phyloP scores from a whole-genome alignment of 805 yeast species.

The Saccharomycopsis sp. region DNA sequence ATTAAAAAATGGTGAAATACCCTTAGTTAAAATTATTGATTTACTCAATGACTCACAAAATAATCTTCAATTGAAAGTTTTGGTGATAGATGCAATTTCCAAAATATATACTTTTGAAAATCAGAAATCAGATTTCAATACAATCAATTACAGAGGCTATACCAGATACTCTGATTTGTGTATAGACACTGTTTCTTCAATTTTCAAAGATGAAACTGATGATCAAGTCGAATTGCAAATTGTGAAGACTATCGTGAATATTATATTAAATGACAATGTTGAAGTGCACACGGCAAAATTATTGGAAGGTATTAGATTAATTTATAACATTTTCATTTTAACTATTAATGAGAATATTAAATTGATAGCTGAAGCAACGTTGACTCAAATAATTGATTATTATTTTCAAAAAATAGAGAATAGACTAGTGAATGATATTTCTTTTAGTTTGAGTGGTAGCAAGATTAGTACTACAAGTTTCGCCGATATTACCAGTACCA shows the following conservation, averaged over 20 bases:
- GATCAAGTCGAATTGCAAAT: conserved; percentile 87
- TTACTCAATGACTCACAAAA: conserved; percentile 7
- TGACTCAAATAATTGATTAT: conserved; percentile 82
- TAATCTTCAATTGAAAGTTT: conserved; percentile 17
- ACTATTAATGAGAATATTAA: conserved; percentile 70
- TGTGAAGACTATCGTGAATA: conserved; percentile 83
- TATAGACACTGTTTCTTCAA: conserved; percentile 15
- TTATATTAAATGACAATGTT: conserved; percentile 70
- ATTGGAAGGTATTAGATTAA: conserved; percentile 85
- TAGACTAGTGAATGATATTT: conserved; percentile 19
- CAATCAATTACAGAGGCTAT: conserved; percentile 10
- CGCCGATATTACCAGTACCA: conserved; percentile 10
- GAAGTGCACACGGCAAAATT: conserved; percentile 88
- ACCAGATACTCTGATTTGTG: conserved; percentile 15
- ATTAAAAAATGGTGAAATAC: conserved; percentile 10
- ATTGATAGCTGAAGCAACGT: conserved; percentile 81
- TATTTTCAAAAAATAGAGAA: conserved; percentile 68
- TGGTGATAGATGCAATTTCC: conserved; percentile 18
- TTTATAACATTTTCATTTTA: conserved; percentile 84
- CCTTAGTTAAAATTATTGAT: conserved; percentile 8
- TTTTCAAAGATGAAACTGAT: conserved; percentile 67
- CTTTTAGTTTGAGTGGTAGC: neutral
- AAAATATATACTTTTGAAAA: conserved; percentile 21
- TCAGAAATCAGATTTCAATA: conserved; percentile 10
- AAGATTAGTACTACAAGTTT: neutral